A percentile compares a stretch with the other conserved stretches of the same genome.
These are phyloP conservation scores for Boletus sp. DNA, from an alignment of 768 basidiomycete genomes.

Conservation along the genomic window DNA sequence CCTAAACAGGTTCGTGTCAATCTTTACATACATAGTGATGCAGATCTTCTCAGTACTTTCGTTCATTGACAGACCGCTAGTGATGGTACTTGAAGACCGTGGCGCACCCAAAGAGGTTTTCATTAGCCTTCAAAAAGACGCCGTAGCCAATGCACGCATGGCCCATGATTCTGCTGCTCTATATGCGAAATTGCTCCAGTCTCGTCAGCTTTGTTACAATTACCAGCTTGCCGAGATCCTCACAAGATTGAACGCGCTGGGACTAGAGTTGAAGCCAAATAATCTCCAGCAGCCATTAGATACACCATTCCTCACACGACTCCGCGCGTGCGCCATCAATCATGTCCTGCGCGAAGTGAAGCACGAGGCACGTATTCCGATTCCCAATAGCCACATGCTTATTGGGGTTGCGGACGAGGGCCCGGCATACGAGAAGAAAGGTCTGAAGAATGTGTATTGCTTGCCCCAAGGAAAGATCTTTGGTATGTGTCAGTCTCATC, in stretches of 20 bases:
- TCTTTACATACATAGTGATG: not conserved
- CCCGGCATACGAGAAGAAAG: slow-evolving; percentile 53
- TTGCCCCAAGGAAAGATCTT: slow-evolving; percentile 62
- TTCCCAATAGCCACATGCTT: slow-evolving; percentile 65
- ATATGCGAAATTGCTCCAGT: slow-evolving; percentile 48
- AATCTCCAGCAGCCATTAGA: slow-evolving; percentile 39
- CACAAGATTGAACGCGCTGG: slow-evolving; percentile 44
- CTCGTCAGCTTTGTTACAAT: slow-evolving; percentile 43
- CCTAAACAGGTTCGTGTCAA: slow-evolving; percentile 67
- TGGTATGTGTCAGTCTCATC: slow-evolving; percentile 40
- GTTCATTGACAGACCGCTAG: slow-evolving; percentile 50
- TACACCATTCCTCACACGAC: slow-evolving; percentile 53
- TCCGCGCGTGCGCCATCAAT: slow-evolving; percentile 61
- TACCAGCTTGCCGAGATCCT: slow-evolving; percentile 56
- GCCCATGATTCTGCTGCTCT: slow-evolving; percentile 55
- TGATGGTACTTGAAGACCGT: slow-evolving; percentile 79
- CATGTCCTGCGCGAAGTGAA: slow-evolving; percentile 74
- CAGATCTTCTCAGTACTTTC: not conserved
- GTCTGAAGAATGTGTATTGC: slow-evolving; percentile 51
- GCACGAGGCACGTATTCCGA: slow-evolving; percentile 68
- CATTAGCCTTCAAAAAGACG: slow-evolving; percentile 56
- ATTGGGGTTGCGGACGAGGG: slow-evolving; percentile 87
- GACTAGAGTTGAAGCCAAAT: slow-evolving; percentile 46
- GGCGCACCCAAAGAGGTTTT: slow-evolving; percentile 61
- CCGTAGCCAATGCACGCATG: slow-evolving; percentile 55